Evolutionary conservation across 768 basidiomycete species (phyloP).

Genomic region (Boletus huronensis): DNA sequence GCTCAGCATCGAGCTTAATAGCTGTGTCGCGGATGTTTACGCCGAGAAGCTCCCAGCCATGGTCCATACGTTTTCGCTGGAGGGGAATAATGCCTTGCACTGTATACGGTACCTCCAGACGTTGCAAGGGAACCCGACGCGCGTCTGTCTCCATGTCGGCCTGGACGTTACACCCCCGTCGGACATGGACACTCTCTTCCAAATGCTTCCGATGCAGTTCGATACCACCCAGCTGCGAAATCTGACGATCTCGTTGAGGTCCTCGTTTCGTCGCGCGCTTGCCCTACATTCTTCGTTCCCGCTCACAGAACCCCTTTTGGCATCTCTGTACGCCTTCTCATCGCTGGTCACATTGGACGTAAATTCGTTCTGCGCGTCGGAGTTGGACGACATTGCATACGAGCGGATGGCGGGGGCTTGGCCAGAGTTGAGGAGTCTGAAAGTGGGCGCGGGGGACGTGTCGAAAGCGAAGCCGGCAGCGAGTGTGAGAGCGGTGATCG

Average conservation of each 20-base stretch:
- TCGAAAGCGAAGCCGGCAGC: conserved; percentile 4
- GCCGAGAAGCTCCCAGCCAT: conserved; percentile 2
- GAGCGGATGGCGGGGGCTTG: conserved; percentile 4
- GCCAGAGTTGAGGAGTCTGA: conserved; percentile 10
- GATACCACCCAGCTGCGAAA: neutral
- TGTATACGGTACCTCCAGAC: conserved; percentile 12
- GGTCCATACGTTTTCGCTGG: conserved; percentile 9
- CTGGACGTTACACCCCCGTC: neutral
- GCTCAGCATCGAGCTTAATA: conserved; percentile 11
- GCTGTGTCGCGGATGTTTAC: neutral
- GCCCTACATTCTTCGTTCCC: neutral
- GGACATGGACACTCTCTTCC: conserved; percentile 11
- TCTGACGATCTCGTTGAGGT: conserved; percentile 9
- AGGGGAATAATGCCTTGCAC: neutral
- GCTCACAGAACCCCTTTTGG: conserved; percentile 1
- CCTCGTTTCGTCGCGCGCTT: neutral
- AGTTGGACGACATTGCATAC: conserved; percentile 12
- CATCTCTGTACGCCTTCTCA: conserved; percentile 7
- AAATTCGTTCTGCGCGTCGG: conserved; percentile 6
- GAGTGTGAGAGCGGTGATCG: conserved; percentile 12
- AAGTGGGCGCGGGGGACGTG: conserved; percentile 5
- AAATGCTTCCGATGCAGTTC: conserved; percentile 3
- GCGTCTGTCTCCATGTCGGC: conserved; percentile 1
- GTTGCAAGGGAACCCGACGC: conserved; percentile 1
- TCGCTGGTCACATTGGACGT: conserved; percentile 7